Conservation (phyloP, 495 filamentous ascomycete genomes). For the Annulohypoxylon nitens region DNA sequence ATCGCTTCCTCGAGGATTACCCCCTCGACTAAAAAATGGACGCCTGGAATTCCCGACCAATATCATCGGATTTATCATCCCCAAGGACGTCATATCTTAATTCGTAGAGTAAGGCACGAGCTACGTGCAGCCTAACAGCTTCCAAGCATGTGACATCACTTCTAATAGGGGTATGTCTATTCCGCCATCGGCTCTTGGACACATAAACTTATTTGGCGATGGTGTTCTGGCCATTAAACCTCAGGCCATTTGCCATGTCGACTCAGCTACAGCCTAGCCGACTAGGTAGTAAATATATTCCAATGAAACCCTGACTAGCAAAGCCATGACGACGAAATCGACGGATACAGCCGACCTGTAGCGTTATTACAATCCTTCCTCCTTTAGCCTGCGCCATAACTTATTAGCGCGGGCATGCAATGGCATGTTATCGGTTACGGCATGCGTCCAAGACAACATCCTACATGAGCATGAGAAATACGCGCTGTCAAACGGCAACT, state of each 20-base stretch:
- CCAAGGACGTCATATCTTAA: constrained; percentile 24
- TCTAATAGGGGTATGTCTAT: constrained; percentile 13
- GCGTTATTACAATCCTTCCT: constrained; percentile 17
- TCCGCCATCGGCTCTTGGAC: constrained; percentile 36
- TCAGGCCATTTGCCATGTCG: constrained; percentile 11
- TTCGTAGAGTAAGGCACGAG: constrained; percentile 35
- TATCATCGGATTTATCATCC: constrained; percentile 23
- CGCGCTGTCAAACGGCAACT: constrained; percentile 40
- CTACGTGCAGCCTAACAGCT: constrained; percentile 33
- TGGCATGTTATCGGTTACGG: constrained; percentile 29
- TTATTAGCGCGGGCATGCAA: constrained; percentile 32
- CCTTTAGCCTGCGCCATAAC: constrained; percentile 4
- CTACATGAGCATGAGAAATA: constrained; percentile 15
- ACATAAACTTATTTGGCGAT: constrained; percentile 25
- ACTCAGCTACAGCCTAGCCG: constrained; percentile 24
- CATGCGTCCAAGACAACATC: constrained; percentile 35
- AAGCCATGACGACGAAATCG: constrained; percentile 31
- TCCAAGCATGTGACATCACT: constrained; percentile 36
- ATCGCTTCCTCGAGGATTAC: constrained; percentile 24
- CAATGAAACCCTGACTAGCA: constrained; percentile 28
- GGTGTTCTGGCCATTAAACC: constrained; percentile 11
- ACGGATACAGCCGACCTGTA: constrained; percentile 26
- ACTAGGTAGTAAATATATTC: constrained; percentile 20
- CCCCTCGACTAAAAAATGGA: constrained; percentile 21
- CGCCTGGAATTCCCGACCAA: constrained; percentile 32